Conservation (phyloP, 768 basidiomycete species). For the Pholiota molesta region DNA sequence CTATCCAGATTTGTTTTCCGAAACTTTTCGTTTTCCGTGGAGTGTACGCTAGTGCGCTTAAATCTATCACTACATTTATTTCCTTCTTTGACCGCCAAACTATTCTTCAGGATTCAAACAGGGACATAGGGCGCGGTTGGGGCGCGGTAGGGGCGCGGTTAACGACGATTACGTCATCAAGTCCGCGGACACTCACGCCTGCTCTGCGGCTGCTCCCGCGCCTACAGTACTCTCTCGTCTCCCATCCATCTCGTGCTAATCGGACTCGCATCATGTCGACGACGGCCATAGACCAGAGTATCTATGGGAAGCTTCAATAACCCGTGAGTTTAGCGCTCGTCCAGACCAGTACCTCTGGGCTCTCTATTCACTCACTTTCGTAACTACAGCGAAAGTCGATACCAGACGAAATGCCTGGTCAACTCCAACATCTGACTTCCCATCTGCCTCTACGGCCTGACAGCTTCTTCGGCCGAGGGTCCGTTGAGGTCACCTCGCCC, state of each 20-base stretch:
- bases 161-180: background rate
- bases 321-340: background rate
- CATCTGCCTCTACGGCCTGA: conserved; percentile 13
- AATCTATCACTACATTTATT: too few species aligned
- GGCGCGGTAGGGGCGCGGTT: too few species aligned
- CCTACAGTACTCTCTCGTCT: background rate
- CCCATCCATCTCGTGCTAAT: background rate
- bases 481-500: conserved; percentile 51
- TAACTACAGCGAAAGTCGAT: background rate
- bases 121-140: background rate
- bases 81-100: too few species aligned
- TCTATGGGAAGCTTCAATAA: background rate
- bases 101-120: background rate
- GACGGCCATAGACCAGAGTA: background rate
- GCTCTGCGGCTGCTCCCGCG: background rate
- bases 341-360: background rate
- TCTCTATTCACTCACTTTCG: background rate
- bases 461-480: conserved; percentile 38
- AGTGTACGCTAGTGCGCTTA: too few species aligned
- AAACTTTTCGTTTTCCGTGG: too few species aligned
- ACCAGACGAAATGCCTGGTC: conserved; percentile 6
- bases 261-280: background rate
- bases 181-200: background rate
- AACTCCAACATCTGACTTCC: conserved; percentile 16
- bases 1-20: too few species aligned